Conservation (phyloP, 2,329 filamentous ascomycete genomes). For the Calonectria multiphialidica region DNA sequence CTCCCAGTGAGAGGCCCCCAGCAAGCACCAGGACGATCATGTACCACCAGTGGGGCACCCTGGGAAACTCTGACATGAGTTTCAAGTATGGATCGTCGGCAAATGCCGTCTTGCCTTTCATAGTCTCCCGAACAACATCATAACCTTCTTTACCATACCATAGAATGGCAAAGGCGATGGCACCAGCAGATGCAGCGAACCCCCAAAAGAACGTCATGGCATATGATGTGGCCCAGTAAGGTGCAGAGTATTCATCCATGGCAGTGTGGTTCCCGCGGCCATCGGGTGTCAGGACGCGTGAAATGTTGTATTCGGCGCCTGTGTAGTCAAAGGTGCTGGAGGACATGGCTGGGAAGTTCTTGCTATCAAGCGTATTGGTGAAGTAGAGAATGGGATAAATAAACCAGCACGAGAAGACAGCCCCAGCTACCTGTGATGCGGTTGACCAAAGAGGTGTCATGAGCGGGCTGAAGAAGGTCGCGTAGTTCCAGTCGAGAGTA, state of each 20-base stretch:
- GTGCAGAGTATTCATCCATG: neutral
- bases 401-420: neutral
- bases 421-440: neutral
- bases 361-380: neutral
- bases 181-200: neutral
- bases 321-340: neutral
- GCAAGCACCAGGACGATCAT: neutral
- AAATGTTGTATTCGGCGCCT: neutral
- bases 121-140: neutral
- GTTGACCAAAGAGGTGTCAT: neutral
- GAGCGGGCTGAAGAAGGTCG: neutral
- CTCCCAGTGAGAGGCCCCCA: neutral
- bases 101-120: neutral
- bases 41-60: neutral
- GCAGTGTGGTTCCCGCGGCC: neutral
- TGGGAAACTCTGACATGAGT: neutral
- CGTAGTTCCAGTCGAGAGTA: neutral
- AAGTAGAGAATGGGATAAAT: neutral
- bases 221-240: neutral
- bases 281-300: neutral
- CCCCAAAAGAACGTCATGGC: neutral
- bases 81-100: neutral
- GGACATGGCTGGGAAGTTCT: neutral
- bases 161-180: slow-evolving; percentile 1
- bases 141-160: neutral